Percentiles rank a stretch among this genome's conserved stretches.
Conservation (phyloP, 768 basidiomycete genomes). For the Pholiota microspora region DNA sequence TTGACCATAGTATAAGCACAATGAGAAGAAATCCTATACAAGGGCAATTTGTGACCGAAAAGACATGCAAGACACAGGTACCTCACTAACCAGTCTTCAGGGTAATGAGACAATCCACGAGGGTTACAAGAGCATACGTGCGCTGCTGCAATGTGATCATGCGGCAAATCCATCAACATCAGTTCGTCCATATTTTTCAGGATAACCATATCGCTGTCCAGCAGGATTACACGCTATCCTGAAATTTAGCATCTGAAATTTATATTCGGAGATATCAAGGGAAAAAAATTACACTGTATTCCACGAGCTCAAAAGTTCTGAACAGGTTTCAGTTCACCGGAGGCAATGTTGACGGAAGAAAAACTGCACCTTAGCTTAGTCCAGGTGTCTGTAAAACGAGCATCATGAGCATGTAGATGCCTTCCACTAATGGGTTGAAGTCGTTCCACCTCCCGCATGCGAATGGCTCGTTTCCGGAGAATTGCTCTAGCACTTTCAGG, state of each 20-base stretch:
- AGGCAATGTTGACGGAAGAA: not conserved
- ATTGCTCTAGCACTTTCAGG: slow-evolving; percentile 47
- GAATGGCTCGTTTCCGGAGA: slow-evolving; percentile 53
- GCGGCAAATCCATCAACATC: slow-evolving; percentile 56
- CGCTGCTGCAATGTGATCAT: slow-evolving; percentile 79
- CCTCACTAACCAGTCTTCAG: slow-evolving; percentile 71
- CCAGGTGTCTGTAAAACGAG: slow-evolving; percentile 70
- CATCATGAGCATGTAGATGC: slow-evolving; percentile 44
- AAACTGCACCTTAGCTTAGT: slow-evolving; percentile 53
- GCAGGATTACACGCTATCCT: slow-evolving; percentile 66
- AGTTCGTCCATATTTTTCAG: slow-evolving; percentile 78
- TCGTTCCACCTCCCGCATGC: slow-evolving; percentile 54
- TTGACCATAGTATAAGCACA: slow-evolving; percentile 73
- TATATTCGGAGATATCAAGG: not conserved
- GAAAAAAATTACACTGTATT: slow-evolving; percentile 49
- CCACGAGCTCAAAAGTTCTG: slow-evolving; percentile 61
- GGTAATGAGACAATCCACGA: slow-evolving; percentile 79
- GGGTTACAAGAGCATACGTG: slow-evolving; percentile 98
- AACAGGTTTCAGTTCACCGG: slow-evolving; percentile 1
- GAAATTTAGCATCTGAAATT: not conserved
- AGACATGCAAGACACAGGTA: not conserved
- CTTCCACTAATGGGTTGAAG: slow-evolving; percentile 49
- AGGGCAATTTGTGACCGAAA: slow-evolving; percentile 13
- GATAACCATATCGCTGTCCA: slow-evolving; percentile 90
- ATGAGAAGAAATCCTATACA: slow-evolving; percentile 84